phyloP scores from a whole-genome alignment of 73 alveolate species.

The Paramecium biaurelia region DNA sequence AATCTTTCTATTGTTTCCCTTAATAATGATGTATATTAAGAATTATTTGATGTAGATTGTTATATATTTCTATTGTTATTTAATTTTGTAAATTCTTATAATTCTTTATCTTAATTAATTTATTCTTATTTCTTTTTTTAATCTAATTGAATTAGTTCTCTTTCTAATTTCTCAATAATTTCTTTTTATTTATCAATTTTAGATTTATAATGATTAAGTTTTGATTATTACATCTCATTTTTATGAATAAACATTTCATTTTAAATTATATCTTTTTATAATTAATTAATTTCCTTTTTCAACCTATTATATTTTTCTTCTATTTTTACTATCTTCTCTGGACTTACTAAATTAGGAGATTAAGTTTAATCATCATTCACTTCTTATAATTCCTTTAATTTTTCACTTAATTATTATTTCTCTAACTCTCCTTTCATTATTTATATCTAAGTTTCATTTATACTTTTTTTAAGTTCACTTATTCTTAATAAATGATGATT shows the following conservation, averaged over 20 bases:
- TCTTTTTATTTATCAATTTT: neutral
- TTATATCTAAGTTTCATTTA: neutral
- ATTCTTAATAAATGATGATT: neutral
- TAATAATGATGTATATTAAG: neutral
- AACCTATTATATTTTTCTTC: slow-evolving; percentile 35
- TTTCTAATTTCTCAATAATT: neutral
- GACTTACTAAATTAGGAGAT: neutral
- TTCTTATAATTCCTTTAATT: neutral
- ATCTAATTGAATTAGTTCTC: neutral
- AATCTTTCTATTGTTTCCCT: neutral
- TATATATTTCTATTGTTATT: neutral
- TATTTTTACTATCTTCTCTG: neutral
- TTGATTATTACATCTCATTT: neutral
- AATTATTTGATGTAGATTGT: neutral
- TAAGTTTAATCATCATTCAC: neutral
- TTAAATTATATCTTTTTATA: neutral
- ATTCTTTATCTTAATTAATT: neutral
- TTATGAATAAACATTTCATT: neutral
- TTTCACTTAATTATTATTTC: neutral
- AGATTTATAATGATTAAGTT: neutral
- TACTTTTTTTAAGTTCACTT: neutral
- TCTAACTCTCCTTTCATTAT: neutral
- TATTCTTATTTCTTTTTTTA: neutral
- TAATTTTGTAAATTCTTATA: neutral
- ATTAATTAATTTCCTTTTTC: neutral